Percentiles rank a stretch among this genome's conserved stretches.
These are phyloP conservation scores for Penicillium crystallinum DNA, from an alignment of 495 filamentous ascomycete species.

Conservation along the genomic window DNA sequence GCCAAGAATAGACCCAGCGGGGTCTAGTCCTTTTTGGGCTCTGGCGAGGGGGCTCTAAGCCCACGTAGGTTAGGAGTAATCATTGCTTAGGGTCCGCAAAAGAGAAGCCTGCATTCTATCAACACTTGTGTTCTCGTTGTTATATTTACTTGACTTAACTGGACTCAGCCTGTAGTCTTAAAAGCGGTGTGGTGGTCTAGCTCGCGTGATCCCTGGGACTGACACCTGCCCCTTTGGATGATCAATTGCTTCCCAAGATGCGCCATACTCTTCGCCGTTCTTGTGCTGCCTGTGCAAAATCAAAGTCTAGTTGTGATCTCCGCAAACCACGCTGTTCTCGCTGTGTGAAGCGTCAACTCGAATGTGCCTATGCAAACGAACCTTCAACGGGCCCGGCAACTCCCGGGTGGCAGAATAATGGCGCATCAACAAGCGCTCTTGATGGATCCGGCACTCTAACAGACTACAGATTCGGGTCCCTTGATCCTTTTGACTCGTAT, in stretches of 20 bases:
- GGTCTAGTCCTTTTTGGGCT: slow-evolving; percentile 20
- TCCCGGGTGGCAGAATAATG: slow-evolving; percentile 3
- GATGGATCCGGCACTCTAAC: slow-evolving; percentile 6
- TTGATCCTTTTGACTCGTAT: slow-evolving; percentile 51
- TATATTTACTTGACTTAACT: neutral
- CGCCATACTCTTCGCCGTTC: slow-evolving; percentile 45
- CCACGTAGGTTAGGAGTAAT: neutral
- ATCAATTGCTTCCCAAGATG: slow-evolving; percentile 24
- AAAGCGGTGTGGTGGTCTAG: neutral
- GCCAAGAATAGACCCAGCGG: slow-evolving; percentile 8
- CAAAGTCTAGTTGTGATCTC: slow-evolving; percentile 47
- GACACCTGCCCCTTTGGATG: neutral
- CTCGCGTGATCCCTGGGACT: neutral
- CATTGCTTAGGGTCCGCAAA: neutral
- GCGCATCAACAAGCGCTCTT: slow-evolving; percentile 1
- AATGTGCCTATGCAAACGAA: slow-evolving; percentile 46
- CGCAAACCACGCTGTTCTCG: slow-evolving; percentile 45
- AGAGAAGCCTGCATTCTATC: neutral
- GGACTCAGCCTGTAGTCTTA: neutral
- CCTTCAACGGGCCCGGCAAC: slow-evolving; percentile 28
- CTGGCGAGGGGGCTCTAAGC: neutral
- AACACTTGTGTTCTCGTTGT: too few species aligned
- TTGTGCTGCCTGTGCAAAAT: slow-evolving; percentile 45
- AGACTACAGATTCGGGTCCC: slow-evolving; percentile 19
- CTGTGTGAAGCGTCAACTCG: slow-evolving; percentile 38